Evolutionary conservation across 169 alveolate species (phyloP), one percentile per base, ranked within the genome.

Genomic region (Plasmodium gaboni): DNA sequence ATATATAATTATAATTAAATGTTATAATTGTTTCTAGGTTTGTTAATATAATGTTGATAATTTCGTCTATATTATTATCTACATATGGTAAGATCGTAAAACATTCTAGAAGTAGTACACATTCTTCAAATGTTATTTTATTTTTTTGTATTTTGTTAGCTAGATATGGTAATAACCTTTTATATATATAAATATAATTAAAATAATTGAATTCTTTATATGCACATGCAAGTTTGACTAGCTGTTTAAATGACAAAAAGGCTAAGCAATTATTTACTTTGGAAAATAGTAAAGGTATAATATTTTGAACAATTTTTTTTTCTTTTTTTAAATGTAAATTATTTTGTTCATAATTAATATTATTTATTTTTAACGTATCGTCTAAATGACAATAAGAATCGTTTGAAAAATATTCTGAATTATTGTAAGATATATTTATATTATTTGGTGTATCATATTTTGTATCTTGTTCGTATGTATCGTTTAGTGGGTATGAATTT

Each of bases 141-240:
- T 60, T 71, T 5, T 73, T 59, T 64, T 64, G 69, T 12, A 71
- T 2, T 50, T 86, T 86, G 4, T 57, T 44, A 12, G 72, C 38
- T 19, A 86, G 55, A 38, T 59, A 86, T 17, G 46, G 63, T 59
- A 86, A 32, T 51, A 86, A 28, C 8, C 87, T 73, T 64, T 86
- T 86, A 42, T 86, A 86, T 19, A 86, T 64, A 26, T 59, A 86
- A 19, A 15, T 24, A 32, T 86, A 86, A 24, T 86, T 63, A 24
- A 86, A 86, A 53, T 86, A 86, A 64, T 86, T 86, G 19, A 86
- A 64, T n/a, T 86, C 92, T 86, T 64, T 86, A 57, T 86, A 86
- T 9, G 87, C 55, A 17, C 70, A 15, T 53, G 72, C 5, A 15
- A 86, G 55, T 71, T 86, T 86, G 12, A 71, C 46, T 5, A 86